Evolutionary conservation across 306 rosid species (phyloP), one percentile per base, ranked within the genome.

Genomic region (Sicyos edulis): DNA sequence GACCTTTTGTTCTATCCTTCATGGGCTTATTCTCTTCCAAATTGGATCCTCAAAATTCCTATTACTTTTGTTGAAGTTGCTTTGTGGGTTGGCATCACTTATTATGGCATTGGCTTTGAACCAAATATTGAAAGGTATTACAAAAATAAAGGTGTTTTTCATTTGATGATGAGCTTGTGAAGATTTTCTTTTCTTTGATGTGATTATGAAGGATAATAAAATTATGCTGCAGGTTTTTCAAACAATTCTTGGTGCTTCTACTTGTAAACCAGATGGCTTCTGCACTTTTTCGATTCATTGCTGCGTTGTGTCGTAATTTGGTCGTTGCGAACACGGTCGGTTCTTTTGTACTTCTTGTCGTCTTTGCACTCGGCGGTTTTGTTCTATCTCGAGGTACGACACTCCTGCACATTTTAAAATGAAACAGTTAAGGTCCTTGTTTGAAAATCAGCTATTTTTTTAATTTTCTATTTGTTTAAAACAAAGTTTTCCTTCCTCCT

Each of bases 11-110:
- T 90, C 78, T 88, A 61, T 64, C 96, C 96, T 29, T 34, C 89
- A 34, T 90, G 96, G 93, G 82, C 83, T 0, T 90, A 77, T 78
- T 81, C 91, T 68, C 78, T 90, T 75, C 96, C 96, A 3, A 10
- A 69, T 19, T 87, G 88, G 91, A 68, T 90, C 54, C 86, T 86
- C 62, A 84, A 80, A 45, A 86, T 90, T 44, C 96, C 93, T 1
- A 21, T 86, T 9, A 54, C 87, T 29, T 16, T 84, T 21, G 21
- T 51, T 16, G 96, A 90, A 78, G 91, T 76, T 16, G 82, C 53
- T 40, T 70, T 88, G 24, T 90, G 96, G 96, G 87, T 83, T 16
- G 64, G 20, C 29, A 6, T 87, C 42, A 84, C 91, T 20, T 90
- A 90, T 74, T 87, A 87, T 80, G 82, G 72, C 20, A 83, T 83